phyloP scores from a whole-genome alignment of 371 early-diverging fungal genomes.

The Dichotomocladium elegans region DNA sequence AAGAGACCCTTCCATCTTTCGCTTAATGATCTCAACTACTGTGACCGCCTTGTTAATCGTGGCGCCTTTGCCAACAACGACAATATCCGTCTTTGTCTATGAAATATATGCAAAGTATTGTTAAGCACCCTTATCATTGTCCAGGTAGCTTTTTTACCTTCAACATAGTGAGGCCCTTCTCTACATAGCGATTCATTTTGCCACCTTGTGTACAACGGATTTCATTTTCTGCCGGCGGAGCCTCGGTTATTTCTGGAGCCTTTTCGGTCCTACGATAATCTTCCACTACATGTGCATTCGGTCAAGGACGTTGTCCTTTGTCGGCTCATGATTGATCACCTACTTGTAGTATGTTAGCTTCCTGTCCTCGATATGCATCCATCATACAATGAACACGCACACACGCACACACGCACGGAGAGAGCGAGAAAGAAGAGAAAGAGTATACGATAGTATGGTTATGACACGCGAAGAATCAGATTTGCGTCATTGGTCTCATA shows the following conservation, averaged over 20 bases:
- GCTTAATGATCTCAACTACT: conserved; percentile 63
- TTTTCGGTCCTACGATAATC: conserved; percentile 30
- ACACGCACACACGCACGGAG: too few species aligned
- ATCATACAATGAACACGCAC: neutral
- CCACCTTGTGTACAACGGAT: conserved; percentile 32
- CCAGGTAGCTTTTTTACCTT: conserved; percentile 16
- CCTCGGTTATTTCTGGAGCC: conserved; percentile 6
- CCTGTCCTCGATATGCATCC: neutral
- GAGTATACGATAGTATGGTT: too few species aligned
- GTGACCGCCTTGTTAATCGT: conserved; percentile 62
- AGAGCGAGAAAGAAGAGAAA: too few species aligned
- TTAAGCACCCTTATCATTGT: neutral
- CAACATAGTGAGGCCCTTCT: conserved; percentile 25
- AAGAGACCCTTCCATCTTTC: conserved; percentile 50
- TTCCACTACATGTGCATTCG: conserved; percentile 24
- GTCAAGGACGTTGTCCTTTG: too few species aligned
- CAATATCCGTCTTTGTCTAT: conserved; percentile 17
- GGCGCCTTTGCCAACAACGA: conserved; percentile 45
- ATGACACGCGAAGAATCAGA: neutral
- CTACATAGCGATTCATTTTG: conserved; percentile 32
- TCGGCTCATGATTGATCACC: too few species aligned
- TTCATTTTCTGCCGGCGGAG: conserved; percentile 40
- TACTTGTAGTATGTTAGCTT: neutral
- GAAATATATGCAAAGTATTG: conserved; percentile 4
- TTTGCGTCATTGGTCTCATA: neutral